These are phyloP conservation scores for Pisolithus microcarpus DNA, from an alignment of 768 basidiomycete species.

Conservation along the genomic window DNA sequence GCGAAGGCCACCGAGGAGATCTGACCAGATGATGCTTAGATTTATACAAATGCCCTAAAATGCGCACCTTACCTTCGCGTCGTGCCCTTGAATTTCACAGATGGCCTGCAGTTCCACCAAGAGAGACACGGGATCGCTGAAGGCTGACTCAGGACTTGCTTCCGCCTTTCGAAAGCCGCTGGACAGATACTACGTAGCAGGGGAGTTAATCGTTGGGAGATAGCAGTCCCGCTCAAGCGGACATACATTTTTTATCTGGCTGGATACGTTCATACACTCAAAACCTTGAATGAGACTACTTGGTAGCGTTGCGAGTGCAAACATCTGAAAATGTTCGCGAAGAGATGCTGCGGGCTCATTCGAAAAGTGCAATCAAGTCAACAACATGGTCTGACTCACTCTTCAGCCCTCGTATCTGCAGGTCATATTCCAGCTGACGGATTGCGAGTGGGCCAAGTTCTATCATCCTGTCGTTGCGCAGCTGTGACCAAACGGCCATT, in stretches of 20 bases:
- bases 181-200: slow-evolving; percentile 11
- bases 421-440: slow-evolving; percentile 6
- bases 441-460: slow-evolving; percentile 16
- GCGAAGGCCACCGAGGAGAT: slow-evolving; percentile 16
- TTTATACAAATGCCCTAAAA: background rate
- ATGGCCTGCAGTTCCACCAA: slow-evolving; percentile 21
- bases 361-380: background rate
- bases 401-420: slow-evolving; percentile 1
- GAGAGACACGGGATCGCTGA: slow-evolving; percentile 18
- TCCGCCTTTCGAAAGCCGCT: slow-evolving; percentile 1
- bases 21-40: slow-evolving; percentile 7
- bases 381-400: background rate
- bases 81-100: slow-evolving; percentile 6
- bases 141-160: background rate
- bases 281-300: slow-evolving; percentile 2
- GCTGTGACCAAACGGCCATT: slow-evolving; percentile 59
- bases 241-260: slow-evolving; percentile 17
- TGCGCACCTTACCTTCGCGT: slow-evolving; percentile 12
- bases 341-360: slow-evolving; percentile 12
- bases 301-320: slow-evolving; percentile 20
- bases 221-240: background rate
- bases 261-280: slow-evolving; percentile 11
- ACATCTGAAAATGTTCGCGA: slow-evolving; percentile 17
- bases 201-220: background rate
- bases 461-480: slow-evolving; percentile 22